Evolutionary conservation across 202 grass and related monocot species (phyloP).

Genomic region (Carex arenaria): DNA sequence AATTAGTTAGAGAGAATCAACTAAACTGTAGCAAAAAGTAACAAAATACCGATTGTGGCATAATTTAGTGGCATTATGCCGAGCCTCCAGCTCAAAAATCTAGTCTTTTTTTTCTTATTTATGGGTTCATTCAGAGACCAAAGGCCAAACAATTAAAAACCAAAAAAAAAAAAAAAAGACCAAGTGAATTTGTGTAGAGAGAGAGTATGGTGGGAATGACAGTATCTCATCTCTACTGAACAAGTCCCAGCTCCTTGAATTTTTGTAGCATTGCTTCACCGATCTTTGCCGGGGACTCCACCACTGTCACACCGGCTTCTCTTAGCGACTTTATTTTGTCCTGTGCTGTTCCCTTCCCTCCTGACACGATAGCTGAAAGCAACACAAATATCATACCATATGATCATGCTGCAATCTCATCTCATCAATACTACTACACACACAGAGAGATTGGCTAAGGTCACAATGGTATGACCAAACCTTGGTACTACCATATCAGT

Average conservation of each 20-base stretch:
- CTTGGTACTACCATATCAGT: too few species aligned
- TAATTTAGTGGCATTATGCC: conserved; percentile 4
- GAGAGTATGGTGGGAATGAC: neutral
- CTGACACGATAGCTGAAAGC: conserved; percentile 75
- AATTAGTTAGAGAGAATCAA: conserved; percentile 12
- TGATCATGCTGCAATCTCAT: neutral
- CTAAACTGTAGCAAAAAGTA: conserved; percentile 2
- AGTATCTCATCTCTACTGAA: conserved; percentile 45
- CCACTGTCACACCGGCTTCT: conserved; percentile 70
- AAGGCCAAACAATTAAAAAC: neutral
- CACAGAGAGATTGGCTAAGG: too few species aligned
- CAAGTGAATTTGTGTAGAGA: neutral
- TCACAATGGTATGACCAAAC: too few species aligned
- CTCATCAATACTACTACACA: too few species aligned
- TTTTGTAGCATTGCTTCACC: conserved; percentile 68
- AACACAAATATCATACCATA: conserved; percentile 2
- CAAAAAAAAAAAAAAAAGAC: neutral
- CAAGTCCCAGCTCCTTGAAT: conserved; percentile 85
- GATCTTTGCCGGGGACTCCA: conserved; percentile 91
- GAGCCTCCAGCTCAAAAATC: conserved; percentile 9
- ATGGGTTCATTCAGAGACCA: neutral
- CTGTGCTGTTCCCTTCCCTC: conserved; percentile 78
- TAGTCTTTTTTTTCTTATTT: conserved; percentile 21
- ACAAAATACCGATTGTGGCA: conserved; percentile 16
- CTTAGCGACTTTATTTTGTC: conserved; percentile 89